Percentiles rank a stretch among this genome's conserved stretches.
phyloP scores from a whole-genome alignment of 1,139 yeast genomes.

The Casaregolazyma suthepensis region DNA sequence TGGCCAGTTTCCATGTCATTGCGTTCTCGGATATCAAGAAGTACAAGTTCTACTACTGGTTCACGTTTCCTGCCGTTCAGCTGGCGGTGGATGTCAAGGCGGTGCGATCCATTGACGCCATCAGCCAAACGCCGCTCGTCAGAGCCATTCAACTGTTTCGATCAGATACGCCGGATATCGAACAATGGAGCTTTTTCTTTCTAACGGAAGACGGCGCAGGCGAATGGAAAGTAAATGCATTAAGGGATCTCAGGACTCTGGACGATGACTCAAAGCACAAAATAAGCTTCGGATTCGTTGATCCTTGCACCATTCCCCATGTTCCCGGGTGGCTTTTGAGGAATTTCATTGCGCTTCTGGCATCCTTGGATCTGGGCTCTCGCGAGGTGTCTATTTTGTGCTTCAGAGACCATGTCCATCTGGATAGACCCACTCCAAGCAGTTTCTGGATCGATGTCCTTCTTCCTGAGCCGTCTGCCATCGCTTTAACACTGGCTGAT shows the following conservation, averaged over 20 bases:
- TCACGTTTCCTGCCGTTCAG: constrained; percentile 63
- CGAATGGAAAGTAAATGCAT: constrained; percentile 27
- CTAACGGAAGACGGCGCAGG: constrained; percentile 16
- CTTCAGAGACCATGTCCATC: constrained; percentile 22
- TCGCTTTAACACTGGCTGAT: constrained; percentile 7
- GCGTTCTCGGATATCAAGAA: constrained; percentile 85
- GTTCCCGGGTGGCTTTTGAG: constrained; percentile 59
- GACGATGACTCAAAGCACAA: constrained; percentile 6
- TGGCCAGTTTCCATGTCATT: constrained; percentile 51
- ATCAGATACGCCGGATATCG: constrained; percentile 3
- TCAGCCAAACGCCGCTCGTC: constrained; percentile 7
- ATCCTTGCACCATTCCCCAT: constrained; percentile 46
- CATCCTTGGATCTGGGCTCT: constrained; percentile 7
- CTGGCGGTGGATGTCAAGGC: constrained; percentile 15
- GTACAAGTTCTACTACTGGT: constrained; percentile 85
- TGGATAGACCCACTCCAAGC: constrained; percentile 6
- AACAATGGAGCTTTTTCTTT: constrained; percentile 31
- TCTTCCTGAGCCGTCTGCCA: constrained; percentile 10
- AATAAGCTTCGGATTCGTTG: constrained; percentile 48
- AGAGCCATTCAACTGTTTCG: constrained; percentile 21
- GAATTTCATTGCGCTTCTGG: constrained; percentile 55
- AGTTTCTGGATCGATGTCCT: constrained; percentile 28
- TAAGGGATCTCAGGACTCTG: constrained; percentile 14
- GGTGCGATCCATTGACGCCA: constrained; percentile 10
- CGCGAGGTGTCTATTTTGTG: constrained; percentile 37